Evolutionary conservation across 2,329 filamentous ascomycete species (phyloP).

Genomic region (Mycosphaerella arachidis): DNA sequence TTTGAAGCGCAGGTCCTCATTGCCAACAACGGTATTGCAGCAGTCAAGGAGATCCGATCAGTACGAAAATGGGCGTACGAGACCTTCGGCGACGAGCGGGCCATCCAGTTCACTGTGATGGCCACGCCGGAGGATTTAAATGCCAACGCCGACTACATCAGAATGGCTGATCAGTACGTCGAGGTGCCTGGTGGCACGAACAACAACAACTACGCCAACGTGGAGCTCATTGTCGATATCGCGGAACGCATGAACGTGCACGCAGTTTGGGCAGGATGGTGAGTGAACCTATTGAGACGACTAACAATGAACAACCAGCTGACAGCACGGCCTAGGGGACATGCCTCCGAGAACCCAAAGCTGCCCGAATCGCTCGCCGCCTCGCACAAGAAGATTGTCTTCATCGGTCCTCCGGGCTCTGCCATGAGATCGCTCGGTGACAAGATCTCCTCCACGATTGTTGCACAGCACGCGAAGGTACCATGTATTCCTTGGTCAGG

Average conservation of each 20-base stretch:
- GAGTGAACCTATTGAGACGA: constrained; percentile 36
- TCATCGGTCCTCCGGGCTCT: constrained; percentile 95
- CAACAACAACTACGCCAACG: constrained; percentile 99
- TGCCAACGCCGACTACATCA: constrained; percentile 98
- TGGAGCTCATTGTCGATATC: constrained; percentile 97
- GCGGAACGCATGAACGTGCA: constrained; percentile 98
- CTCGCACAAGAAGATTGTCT: constrained; percentile 97
- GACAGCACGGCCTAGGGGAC: constrained; percentile 59
- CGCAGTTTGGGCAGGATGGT: constrained; percentile 98
- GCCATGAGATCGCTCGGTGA: constrained; percentile 98
- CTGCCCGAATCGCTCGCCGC: constrained; percentile 92
- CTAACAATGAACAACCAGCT: constrained; percentile 11
- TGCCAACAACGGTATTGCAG: constrained; percentile 99
- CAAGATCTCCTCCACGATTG: constrained; percentile 99
- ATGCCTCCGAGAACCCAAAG: constrained; percentile 97
- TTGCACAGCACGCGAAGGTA: constrained; percentile 92
- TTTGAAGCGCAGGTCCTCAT: constrained; percentile 71
- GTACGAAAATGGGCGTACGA: constrained; percentile 99
- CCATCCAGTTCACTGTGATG: constrained; percentile 99
- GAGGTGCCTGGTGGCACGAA: constrained; percentile 98
- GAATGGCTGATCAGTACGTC: constrained; percentile 99
- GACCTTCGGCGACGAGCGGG: constrained; percentile 95
- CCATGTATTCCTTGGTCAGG: constrained; percentile 99
- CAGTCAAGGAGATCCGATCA: constrained; percentile 98
- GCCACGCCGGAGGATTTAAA: constrained; percentile 95